Evolutionary conservation across 371 early-diverging fungal species (phyloP).

Genomic region (Syncephalis plumigaleata): DNA sequence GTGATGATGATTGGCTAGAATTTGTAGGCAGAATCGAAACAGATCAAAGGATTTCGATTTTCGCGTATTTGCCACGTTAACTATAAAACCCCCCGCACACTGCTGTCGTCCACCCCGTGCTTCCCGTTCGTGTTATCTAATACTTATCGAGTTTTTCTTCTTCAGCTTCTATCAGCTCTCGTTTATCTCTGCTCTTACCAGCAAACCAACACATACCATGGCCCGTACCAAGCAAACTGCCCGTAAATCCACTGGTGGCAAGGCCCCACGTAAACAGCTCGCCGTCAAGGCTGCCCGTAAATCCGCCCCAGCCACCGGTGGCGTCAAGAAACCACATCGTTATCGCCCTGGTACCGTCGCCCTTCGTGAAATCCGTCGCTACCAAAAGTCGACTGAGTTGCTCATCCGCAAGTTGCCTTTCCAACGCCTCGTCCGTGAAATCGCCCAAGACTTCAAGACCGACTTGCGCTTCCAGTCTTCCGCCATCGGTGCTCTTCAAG

Average conservation of each 20-base stretch:
- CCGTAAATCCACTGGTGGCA: constrained; percentile 70
- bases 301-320: constrained; percentile 46
- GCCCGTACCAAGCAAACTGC: constrained; percentile 78
- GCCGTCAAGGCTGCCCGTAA: constrained; percentile 80
- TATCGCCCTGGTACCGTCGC: constrained; percentile 84
- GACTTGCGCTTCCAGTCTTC: constrained; percentile 97
- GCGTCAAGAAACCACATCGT: constrained; percentile 72
- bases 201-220: too few species aligned
- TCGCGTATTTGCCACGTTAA: too few species aligned
- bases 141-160: too few species aligned
- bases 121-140: too few species aligned
- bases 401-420: constrained; percentile 98
- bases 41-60: too few species aligned
- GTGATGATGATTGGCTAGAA: too few species aligned
- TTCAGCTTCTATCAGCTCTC: too few species aligned
- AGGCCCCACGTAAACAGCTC: constrained; percentile 73
- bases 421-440: constrained; percentile 94
- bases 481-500: too few species aligned
- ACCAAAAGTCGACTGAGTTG: constrained; percentile 97
- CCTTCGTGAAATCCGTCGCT: constrained; percentile 93
- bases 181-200: too few species aligned
- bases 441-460: constrained; percentile 93
- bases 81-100: too few species aligned
- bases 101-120: too few species aligned
- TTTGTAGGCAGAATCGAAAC: too few species aligned